Evolutionary conservation across 2,329 filamentous ascomycete genomes (phyloP).

Genomic region (Colletotrichum neosansevieriae): DNA sequence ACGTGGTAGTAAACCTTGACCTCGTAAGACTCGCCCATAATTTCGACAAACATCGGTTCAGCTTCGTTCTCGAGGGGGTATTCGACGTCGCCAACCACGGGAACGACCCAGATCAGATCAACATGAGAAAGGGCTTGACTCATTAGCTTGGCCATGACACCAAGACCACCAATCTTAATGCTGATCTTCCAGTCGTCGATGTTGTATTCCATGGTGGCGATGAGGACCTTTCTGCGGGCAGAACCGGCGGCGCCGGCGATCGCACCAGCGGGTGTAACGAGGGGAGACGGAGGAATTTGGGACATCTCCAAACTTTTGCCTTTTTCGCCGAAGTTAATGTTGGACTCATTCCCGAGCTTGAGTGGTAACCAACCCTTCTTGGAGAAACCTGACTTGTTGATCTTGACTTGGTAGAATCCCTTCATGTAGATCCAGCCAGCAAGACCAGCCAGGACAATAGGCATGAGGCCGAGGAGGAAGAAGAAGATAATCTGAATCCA

Average conservation of each 20-base stretch:
- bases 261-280: slow-evolving; percentile 35
- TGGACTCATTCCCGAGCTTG: slow-evolving; percentile 47
- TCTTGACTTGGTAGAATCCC: slow-evolving; percentile 65
- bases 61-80: slow-evolving; percentile 71
- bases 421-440: slow-evolving; percentile 68
- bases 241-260: slow-evolving; percentile 39
- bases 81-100: slow-evolving; percentile 72
- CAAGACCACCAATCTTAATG: slow-evolving; percentile 78
- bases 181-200: slow-evolving; percentile 78
- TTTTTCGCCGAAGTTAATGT: slow-evolving; percentile 48
- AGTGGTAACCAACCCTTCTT: slow-evolving; percentile 46
- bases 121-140: slow-evolving; percentile 73
- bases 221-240: slow-evolving; percentile 68
- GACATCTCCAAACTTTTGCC: slow-evolving; percentile 44
- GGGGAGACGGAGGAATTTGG: slow-evolving; percentile 34
- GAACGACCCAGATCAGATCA: slow-evolving; percentile 74
- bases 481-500: slow-evolving; percentile 65
- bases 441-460: slow-evolving; percentile 60
- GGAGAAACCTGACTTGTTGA: slow-evolving; percentile 58
- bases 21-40: slow-evolving; percentile 70
- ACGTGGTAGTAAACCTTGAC: slow-evolving; percentile 74
- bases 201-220: slow-evolving; percentile 79
- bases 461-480: slow-evolving; percentile 64
- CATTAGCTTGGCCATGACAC: slow-evolving; percentile 79
- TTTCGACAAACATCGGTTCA: slow-evolving; percentile 71